Evolutionary conservation across 352 stramenopile genomes (phyloP).

Genomic region (Phytophthora capsici): DNA sequence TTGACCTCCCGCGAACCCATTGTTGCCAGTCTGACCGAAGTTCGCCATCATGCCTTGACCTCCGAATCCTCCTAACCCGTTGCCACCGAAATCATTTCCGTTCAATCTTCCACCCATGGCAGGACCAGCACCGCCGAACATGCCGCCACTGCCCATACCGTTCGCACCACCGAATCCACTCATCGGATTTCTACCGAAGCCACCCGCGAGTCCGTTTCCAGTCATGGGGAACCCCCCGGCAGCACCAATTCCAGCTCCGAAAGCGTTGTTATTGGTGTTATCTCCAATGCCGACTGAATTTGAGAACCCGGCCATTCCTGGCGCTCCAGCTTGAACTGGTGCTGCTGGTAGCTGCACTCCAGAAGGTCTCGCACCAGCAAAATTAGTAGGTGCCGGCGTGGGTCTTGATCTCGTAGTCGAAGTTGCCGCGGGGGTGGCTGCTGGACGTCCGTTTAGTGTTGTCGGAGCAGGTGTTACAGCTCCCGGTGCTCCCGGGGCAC

Average conservation of each 20-base stretch:
- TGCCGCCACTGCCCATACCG: slow-evolving; percentile 8
- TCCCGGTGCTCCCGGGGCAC: slow-evolving; percentile 1
- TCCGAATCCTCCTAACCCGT: not conserved
- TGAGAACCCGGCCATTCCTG: not conserved
- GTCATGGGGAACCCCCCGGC: slow-evolving; percentile 5
- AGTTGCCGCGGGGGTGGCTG: slow-evolving; percentile 23
- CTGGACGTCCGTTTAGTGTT: slow-evolving; percentile 15
- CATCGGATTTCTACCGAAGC: slow-evolving; percentile 23
- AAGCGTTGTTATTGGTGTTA: slow-evolving; percentile 1
- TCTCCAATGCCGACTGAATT: not conserved
- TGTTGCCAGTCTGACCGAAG: slow-evolving; percentile 18
- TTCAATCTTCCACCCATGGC: slow-evolving; percentile 2
- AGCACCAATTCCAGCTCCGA: slow-evolving; percentile 13
- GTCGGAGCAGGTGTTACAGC: slow-evolving; percentile 27
- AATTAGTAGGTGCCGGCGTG: slow-evolving; percentile 28
- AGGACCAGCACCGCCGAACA: slow-evolving; percentile 6
- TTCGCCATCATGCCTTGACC: slow-evolving; percentile 13
- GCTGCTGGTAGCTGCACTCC: slow-evolving; percentile 9
- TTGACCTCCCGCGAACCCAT: slow-evolving; percentile 9
- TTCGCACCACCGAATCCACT: slow-evolving; percentile 7
- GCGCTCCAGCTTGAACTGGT: not conserved
- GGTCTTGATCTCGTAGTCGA: slow-evolving; percentile 6
- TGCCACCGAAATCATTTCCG: slow-evolving; percentile 6
- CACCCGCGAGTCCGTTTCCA: not conserved
- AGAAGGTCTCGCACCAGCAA: not conserved